Evolutionary conservation across 176 grass and related monocot species (phyloP), one percentile per base, ranked within the genome.

Genomic region (Elaeis guineensis): DNA sequence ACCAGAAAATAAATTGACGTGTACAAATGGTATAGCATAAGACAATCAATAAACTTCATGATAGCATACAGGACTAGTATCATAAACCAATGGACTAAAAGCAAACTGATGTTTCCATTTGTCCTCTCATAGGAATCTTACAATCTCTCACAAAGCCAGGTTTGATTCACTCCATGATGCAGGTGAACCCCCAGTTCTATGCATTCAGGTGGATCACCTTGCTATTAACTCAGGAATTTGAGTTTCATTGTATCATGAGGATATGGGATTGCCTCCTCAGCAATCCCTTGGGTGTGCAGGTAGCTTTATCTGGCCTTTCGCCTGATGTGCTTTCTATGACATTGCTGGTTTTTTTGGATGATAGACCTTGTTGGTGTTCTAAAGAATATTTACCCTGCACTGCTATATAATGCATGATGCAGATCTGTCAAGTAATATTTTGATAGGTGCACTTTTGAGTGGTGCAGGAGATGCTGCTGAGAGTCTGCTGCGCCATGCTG

Each of bases 181-280:
- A 97, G 92, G 79, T 97, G 23, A 91, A 85, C 61, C 83, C 87
- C 49, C 87, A 89, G 69, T 91, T 91, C 70, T 97, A 97, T 78
- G 92, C 84, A n/a, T 91, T 97, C 72, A 78, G 92, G 78, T 97
- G 92, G 92, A 85, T 97, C 69, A 91, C 87, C 50, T 71, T 97
- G 69, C 35, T 97, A 17, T 72, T 97, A 64, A 89, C 87, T 23
- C 86, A 91, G 77, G 92, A 97, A 71, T 97, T 91, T 78, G 72
- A 78, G 57, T 77, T 97, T 59, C 80, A 73, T 39, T 72, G 69
- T 16, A 88, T 86, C 54, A 80, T 88, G 77, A 75, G 78, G 56
- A 83, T 97, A 24, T 97, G 92, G 92, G 92, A 97, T 77, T 86
- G 78, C 67, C 83, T 97, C 57, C 78, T 97, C 65, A 83, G 87